phyloP scores from a whole-genome alignment of 768 basidiomycete genomes.

The Royoungia palumana region DNA sequence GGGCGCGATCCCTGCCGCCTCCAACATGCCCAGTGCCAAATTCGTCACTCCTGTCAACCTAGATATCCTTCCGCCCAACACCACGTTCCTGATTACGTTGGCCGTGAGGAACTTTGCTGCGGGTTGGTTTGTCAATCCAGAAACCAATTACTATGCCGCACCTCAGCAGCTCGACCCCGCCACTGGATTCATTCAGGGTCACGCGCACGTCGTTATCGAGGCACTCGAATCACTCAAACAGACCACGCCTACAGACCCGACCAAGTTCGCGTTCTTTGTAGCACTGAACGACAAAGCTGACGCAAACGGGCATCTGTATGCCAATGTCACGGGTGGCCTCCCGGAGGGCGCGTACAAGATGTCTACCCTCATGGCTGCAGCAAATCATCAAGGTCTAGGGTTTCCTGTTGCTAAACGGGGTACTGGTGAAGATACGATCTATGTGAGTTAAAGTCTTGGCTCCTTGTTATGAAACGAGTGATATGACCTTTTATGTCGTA shows the following conservation, averaged over 20 bases:
- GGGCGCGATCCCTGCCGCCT: conserved; percentile 51
- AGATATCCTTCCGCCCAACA: conserved; percentile 40
- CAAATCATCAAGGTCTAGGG: conserved; percentile 43
- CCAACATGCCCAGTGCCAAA: conserved; percentile 53
- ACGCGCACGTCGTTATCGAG: conserved; percentile 63
- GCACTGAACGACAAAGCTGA: conserved; percentile 45
- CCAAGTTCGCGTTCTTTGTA: conserved; percentile 57
- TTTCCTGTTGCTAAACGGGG: conserved; percentile 40
- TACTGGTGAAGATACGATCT: conserved; percentile 38
- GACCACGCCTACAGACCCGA: conserved; percentile 48
- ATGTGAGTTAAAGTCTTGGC: conserved; percentile 26
- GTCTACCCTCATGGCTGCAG: conserved; percentile 41
- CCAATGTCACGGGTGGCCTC: conserved; percentile 51
- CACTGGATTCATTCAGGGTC: conserved; percentile 54
- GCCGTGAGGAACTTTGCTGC: conserved; percentile 43
- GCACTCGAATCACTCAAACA: conserved; percentile 44
- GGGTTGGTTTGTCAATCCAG: conserved; percentile 58
- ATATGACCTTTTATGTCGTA: conserved; percentile 9
- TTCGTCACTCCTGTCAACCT: conserved; percentile 48
- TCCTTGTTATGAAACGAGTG: not conserved
- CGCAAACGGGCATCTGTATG: conserved; percentile 42
- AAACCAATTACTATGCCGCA: conserved; percentile 51
- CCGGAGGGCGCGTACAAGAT: conserved; percentile 50
- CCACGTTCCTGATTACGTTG: conserved; percentile 52
- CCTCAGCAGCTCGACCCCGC: conserved; percentile 48